phyloP scores from a whole-genome alignment of 176 grass and related monocot species.

The Puccinellia tenuiflora region DNA sequence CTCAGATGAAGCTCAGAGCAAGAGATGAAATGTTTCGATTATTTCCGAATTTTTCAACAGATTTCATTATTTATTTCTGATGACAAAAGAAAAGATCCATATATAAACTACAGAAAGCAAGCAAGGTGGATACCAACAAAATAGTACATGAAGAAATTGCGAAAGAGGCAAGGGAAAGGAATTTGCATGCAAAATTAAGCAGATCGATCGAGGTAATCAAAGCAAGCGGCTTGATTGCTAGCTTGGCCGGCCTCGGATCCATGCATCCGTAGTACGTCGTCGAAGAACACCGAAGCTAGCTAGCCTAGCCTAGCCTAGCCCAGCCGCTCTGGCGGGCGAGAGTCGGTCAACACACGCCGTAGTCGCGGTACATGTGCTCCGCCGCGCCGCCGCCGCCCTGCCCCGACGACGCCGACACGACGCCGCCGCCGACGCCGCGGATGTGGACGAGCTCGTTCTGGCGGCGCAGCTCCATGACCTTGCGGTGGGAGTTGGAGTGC shows the following conservation, averaged over 20 bases:
- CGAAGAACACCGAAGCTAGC: neutral
- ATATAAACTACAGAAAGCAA: neutral
- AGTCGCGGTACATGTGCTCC: conserved; percentile 51
- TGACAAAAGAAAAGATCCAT: conserved; percentile 12
- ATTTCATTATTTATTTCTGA: conserved; percentile 27
- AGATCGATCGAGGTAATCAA: neutral
- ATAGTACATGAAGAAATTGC: conserved; percentile 2
- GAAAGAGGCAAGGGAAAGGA: conserved; percentile 26
- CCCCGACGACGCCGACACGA: neutral
- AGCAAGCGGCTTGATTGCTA: neutral
- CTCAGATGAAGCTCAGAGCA: neutral
- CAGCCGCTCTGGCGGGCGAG: neutral
- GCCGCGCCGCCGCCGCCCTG: neutral
- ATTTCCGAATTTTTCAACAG: neutral
- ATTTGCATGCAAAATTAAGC: conserved; percentile 25
- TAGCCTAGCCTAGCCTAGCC: neutral
- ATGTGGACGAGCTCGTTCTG: conserved; percentile 82
- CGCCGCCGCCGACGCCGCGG: conserved; percentile 28
- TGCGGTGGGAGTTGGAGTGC: conserved; percentile 99
- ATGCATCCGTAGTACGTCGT: neutral
- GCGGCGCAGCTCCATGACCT: conserved; percentile 97
- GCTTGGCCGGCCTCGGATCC: neutral
- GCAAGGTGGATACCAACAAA: neutral
- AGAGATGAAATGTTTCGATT: neutral
- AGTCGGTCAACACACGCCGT: conserved; percentile 34